These are phyloP conservation scores for Rhodotorula sp. DNA, from an alignment of 1,284 basidiomycete species.

Conservation along the genomic window DNA sequence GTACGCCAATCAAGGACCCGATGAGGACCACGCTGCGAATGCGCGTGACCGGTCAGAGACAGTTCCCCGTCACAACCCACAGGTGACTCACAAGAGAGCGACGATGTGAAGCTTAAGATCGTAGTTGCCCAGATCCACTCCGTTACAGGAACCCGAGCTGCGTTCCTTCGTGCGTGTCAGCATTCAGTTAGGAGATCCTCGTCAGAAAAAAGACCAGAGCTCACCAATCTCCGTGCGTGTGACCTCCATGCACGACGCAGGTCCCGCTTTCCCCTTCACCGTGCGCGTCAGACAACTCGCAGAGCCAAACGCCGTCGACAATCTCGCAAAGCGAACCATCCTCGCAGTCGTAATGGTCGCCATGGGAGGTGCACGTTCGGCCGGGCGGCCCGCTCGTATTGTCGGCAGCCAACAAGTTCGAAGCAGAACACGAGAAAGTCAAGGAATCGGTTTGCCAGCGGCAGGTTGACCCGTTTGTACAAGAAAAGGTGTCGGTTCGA, in stretches of 20 bases:
- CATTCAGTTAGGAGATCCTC: fast-evolving
- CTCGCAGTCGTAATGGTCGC: slow-evolving; percentile 34
- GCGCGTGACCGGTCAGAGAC: neutral
- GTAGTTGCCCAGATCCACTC: slow-evolving; percentile 46
- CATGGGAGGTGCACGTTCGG: slow-evolving; percentile 18
- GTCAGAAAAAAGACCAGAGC: neutral
- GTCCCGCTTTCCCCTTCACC: neutral
- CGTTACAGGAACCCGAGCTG: slow-evolving; percentile 39
- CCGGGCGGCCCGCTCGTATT: slow-evolving; percentile 22
- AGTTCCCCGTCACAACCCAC: too few relatives aligned
- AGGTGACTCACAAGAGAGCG: slow-evolving; percentile 50
- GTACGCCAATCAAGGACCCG: slow-evolving; percentile 49
- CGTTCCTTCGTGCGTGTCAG: neutral
- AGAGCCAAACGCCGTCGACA: slow-evolving; percentile 23
- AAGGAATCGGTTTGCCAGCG: slow-evolving; percentile 11
- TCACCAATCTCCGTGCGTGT: slow-evolving; percentile 51
- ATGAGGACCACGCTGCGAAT: slow-evolving; percentile 46
- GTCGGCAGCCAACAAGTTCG: slow-evolving; percentile 3
- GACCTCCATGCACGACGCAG: slow-evolving; percentile 40
- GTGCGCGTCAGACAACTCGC: slow-evolving; percentile 1
- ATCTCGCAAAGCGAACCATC: slow-evolving; percentile 36
- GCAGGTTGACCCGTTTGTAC: slow-evolving; percentile 37
- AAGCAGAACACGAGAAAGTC: slow-evolving; percentile 14
- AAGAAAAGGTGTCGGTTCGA: slow-evolving; percentile 25
- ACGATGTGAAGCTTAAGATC: slow-evolving; percentile 52